These are phyloP conservation scores for Viola pubescens DNA, from an alignment of 441 rosid genomes.

Conservation along the genomic window DNA sequence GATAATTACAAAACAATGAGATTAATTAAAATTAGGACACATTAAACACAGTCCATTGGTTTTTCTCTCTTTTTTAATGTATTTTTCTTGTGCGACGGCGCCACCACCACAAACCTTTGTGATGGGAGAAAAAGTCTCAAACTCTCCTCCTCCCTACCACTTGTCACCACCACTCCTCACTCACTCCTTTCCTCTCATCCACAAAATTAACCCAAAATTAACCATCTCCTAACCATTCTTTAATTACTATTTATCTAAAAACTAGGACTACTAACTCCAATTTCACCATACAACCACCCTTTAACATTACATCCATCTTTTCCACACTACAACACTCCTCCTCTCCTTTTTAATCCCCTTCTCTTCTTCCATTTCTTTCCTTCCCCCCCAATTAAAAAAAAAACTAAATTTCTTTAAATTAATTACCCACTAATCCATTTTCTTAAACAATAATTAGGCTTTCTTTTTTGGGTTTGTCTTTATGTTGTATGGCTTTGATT, in stretches of 20 bases:
- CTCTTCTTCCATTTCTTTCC: slow-evolving; percentile 8
- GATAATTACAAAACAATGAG: neutral
- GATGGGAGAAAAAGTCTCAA: slow-evolving; percentile 46
- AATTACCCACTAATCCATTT: too few species aligned
- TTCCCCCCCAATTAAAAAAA: slow-evolving; percentile 2
- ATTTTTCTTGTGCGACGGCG: slow-evolving; percentile 39
- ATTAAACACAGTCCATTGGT: slow-evolving; percentile 19
- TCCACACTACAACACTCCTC: slow-evolving; percentile 33
- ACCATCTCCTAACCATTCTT: slow-evolving; percentile 18
- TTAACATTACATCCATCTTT: slow-evolving; percentile 25
- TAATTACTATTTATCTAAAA: slow-evolving; percentile 28
- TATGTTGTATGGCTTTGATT: slow-evolving; percentile 40
- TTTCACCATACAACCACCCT: slow-evolving; percentile 31
- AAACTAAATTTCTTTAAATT: too few species aligned
- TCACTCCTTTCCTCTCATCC: slow-evolving; percentile 18
- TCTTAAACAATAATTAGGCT: neutral
- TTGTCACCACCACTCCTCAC: slow-evolving; percentile 35
- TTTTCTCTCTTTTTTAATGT: too few species aligned
- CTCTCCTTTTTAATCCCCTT: slow-evolving; percentile 1
- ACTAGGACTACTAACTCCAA: slow-evolving; percentile 29
- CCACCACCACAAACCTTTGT: slow-evolving; percentile 20
- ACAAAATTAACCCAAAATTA: slow-evolving; percentile 30
- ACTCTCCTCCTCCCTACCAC: slow-evolving; percentile 35
- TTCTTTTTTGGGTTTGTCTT: too few species aligned
- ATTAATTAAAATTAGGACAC: neutral